Conservation (phyloP, 768 basidiomycete genomes). For the Rhizopogon vulgaris region DNA sequence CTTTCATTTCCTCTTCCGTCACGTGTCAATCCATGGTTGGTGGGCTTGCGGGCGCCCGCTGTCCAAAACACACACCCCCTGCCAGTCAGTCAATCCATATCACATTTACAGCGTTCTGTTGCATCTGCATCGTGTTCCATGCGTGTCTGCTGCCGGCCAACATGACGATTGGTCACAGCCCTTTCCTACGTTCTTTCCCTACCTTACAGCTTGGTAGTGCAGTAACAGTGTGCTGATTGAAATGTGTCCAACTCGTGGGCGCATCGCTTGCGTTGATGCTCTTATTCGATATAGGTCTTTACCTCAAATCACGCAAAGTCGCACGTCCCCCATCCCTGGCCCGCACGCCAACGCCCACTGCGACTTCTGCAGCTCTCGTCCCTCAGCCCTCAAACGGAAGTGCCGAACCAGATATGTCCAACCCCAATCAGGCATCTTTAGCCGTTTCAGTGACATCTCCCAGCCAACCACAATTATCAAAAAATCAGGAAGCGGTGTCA, state of each 20-base stretch:
- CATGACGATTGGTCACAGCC: conserved; percentile 27
- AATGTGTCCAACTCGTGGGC: conserved; percentile 34
- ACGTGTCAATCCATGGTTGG: conserved; percentile 32
- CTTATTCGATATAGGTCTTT: conserved; percentile 55
- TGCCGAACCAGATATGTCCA: conserved; percentile 29
- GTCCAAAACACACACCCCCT: conserved; percentile 19
- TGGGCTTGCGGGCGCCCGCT: conserved; percentile 29
- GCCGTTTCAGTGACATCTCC: conserved; percentile 18
- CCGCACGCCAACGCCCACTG: conserved; percentile 29
- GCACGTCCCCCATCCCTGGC: conserved; percentile 62
- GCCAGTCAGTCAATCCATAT: conserved; percentile 27
- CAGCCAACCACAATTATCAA: conserved; percentile 24
- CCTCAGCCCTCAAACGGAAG: conserved; percentile 28
- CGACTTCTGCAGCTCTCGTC: conserved; percentile 26
- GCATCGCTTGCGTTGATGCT: conserved; percentile 26
- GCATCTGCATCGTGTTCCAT: conserved; percentile 28
- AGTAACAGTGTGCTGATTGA: conserved; percentile 33
- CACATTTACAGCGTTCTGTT: conserved; percentile 25
- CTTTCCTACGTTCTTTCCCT: conserved; percentile 26
- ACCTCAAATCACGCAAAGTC: conserved; percentile 78
- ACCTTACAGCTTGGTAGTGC: conserved; percentile 27
- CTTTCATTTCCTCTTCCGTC: conserved; percentile 29
- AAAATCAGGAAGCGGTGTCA: conserved; percentile 23
- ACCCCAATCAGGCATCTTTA: conserved; percentile 29
- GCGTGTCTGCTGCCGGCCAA: conserved; percentile 27